Evolutionary conservation across 257 asterid species (phyloP), one percentile per base, ranked within the genome.

Genomic region (Jacaranda mimosifolia): DNA sequence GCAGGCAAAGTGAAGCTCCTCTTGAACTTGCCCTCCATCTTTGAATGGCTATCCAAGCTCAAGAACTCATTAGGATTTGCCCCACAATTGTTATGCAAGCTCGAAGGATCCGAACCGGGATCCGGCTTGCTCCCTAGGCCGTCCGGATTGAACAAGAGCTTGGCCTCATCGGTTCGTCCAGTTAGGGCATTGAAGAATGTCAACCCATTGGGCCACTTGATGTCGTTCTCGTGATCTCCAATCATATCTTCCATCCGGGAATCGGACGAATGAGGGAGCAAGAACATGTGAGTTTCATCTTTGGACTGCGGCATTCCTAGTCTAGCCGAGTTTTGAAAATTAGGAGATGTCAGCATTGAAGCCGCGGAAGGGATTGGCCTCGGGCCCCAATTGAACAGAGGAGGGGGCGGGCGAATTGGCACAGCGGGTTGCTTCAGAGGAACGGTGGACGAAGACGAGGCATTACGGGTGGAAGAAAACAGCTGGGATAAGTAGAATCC

Each of bases 201-300:
- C 80, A 90, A 71, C 1, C 97, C 99, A 60, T 91, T 91, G 26
- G 99, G 99, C 99, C 99, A 96, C 35, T 93, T 96, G 86, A 96
- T 89, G 80, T 96, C 98, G 46, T 74, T 77, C 26, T 91, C 99
- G 0, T 87, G 97, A 48, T 90, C 92, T 18, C 88, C 90, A 45
- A 83, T 82, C 93, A 87, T 86, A 60, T 88, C 91, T 19, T 87
- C 92, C 90, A 84, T 80, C 38, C 89, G 85, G 11, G 90, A 36
- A 60, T 87, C 90, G 12, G 97, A 90, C 6, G 98, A 84, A 78
- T 89, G 97, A 64, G 97, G 97, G 72, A 72, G 89, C 60, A 95
- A 78, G 86, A 92, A 92, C 99, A 92, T 88, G 81, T 86, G 97
- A 1, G 97, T 64, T 45, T 91, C 98, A 7, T 92, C 98, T 55